Base-by-base conservation (phyloP, 2,329 filamentous ascomycete genomes). In the Didymella keratinophila region DNA sequence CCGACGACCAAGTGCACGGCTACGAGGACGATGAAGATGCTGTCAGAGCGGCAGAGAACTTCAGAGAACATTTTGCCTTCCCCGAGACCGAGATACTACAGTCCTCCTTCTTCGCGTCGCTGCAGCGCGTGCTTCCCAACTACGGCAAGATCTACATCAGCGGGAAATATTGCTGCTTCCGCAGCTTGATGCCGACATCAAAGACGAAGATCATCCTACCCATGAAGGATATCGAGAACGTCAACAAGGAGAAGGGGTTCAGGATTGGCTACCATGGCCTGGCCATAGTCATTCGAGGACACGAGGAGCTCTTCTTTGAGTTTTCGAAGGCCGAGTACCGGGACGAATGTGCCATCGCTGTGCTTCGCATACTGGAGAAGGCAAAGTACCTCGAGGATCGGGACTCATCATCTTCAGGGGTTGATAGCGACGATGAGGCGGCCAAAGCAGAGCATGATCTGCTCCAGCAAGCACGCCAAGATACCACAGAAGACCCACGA, bases 81-180 rank as follows among this genome's bases (percentile, higher is more conserved):
- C 91, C 93, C 0, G 83, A 87, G 32, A 87, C 87, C 0, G 95
- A 99, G 73, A 90, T 87, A 72, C 85, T 99, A 1, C 88, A 92
- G 62, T 93, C 94, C 1, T 91, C 92, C 0, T 98, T 95, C 77
- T 98, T 93, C 76, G 92, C 91, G n/a, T 91, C 91, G 72, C 83
- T 98, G n/a, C 87, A 96, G 67, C 88, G 93, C 2, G 92, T 97
- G 0, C 78, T 98, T 28, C 95, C 95, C 2, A 83, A 98, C 2
- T 98, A 97, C 70, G 95, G 95, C 68, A 99, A 98, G 78, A 91
- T 98, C 32, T 99, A 99, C 77, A 89, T 98, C 65, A 93, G 95
- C 72, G 88, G 93, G 66, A 86, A 87, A 21, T 90, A 89, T 57
- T 91, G 98, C 64, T 99, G 95, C 79, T 99, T 97, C 78, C 90